Conservation (phyloP, 495 filamentous ascomycete species). For the Talaromyces wortmannii region DNA sequence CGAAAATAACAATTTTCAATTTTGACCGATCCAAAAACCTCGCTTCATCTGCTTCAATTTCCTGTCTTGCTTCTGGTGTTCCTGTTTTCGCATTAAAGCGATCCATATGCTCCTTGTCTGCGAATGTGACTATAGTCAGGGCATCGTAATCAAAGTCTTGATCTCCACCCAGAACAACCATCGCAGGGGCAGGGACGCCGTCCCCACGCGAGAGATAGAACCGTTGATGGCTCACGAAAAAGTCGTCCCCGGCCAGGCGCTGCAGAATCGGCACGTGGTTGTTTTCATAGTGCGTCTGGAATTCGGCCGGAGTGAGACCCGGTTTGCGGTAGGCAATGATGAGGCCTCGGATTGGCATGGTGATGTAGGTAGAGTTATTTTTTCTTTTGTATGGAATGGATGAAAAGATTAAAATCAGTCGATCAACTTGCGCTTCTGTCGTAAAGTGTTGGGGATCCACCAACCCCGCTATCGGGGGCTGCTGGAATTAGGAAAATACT, state of each 20-base stretch:
- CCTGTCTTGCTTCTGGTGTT: slow-evolving; percentile 4
- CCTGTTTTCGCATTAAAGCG: slow-evolving; percentile 10
- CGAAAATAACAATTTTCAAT: slow-evolving; percentile 13
- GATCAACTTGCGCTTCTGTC: no score
- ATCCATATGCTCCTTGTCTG: slow-evolving; percentile 14
- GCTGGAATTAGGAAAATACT: no score
- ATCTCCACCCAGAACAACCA: slow-evolving; percentile 14
- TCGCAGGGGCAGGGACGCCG: slow-evolving; percentile 10
- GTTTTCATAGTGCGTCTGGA: slow-evolving; percentile 22
- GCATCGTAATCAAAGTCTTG: slow-evolving; percentile 22
- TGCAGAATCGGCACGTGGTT: slow-evolving; percentile 21
- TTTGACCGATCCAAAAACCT: slow-evolving; percentile 16
- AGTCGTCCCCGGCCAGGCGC: slow-evolving; percentile 15
- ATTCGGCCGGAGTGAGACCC: slow-evolving; percentile 18
- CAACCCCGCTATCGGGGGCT: no score
- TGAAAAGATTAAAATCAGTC: no score
- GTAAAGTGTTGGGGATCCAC: no score
- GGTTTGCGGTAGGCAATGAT: slow-evolving; percentile 21
- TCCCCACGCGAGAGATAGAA: slow-evolving; percentile 20
- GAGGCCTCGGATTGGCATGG: slow-evolving; percentile 6
- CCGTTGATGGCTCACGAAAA: slow-evolving; percentile 17
- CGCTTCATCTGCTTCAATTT: slow-evolving; percentile 13
- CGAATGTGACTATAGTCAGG: slow-evolving; percentile 15
- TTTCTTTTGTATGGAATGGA: no score
- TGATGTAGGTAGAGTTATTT: not conserved